phyloP scores from a whole-genome alignment of 2,329 filamentous ascomycete genomes.

The Calonectria pteridis region DNA sequence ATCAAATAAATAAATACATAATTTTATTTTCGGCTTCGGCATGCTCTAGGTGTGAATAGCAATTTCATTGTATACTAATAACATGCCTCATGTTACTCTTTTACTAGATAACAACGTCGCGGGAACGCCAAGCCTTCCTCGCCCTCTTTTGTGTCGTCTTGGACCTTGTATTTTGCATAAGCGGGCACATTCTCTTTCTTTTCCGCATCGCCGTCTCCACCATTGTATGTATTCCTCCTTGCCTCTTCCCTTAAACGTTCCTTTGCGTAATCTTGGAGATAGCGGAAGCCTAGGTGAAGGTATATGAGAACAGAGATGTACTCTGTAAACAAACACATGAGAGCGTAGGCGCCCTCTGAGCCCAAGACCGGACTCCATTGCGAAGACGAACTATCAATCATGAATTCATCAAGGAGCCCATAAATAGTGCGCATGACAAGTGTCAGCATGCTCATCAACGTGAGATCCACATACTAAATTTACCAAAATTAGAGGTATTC shows the following conservation, averaged over 20 bases:
- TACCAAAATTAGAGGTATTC: not conserved
- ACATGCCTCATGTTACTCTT: not conserved
- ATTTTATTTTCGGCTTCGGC: too few relatives aligned
- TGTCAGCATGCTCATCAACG: not conserved
- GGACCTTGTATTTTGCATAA: not conserved
- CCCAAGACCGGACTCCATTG: not conserved
- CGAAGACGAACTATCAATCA: not conserved
- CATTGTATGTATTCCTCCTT: not conserved
- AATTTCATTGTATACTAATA: too few relatives aligned
- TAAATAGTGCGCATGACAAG: not conserved
- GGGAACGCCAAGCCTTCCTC: not conserved
- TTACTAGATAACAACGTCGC: not conserved
- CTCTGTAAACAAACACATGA: slow-evolving; percentile 7
- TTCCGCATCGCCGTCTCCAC: not conserved
- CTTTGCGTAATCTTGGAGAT: not conserved
- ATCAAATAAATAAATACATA: too few relatives aligned
- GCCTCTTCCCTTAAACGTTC: not conserved
- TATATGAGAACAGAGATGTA: not conserved
- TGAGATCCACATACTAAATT: not conserved
- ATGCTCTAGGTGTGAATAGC: too few relatives aligned
- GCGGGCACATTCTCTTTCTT: not conserved
- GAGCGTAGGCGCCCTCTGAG: not conserved
- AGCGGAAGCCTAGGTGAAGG: not conserved
- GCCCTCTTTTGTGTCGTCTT: not conserved
- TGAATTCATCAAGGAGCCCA: not conserved